phyloP scores from a whole-genome alignment of 1,139 yeast genomes.

The Citeromyces hawaiiensis region DNA sequence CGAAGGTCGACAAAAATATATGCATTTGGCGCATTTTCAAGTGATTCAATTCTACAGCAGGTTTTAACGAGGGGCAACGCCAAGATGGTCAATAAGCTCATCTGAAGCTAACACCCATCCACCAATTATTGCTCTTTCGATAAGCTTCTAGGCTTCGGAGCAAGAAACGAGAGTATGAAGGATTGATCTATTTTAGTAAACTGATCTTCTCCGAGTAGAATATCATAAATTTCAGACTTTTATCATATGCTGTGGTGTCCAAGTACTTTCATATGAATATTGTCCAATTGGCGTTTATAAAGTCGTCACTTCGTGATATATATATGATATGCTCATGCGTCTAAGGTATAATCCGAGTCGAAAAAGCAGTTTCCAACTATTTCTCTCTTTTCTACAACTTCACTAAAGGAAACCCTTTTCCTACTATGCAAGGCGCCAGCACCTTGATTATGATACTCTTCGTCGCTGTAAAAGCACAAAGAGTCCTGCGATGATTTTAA shows the following conservation, averaged over 20 bases:
- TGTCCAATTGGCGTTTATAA: neutral
- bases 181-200: too few species aligned
- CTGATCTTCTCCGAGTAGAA: neutral
- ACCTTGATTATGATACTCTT: neutral
- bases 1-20: too few species aligned
- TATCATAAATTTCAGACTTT: too few species aligned
- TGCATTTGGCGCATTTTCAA: too few species aligned
- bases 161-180: too few species aligned
- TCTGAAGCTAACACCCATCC: too few species aligned
- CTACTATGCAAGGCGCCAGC: neutral
- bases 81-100: too few species aligned
- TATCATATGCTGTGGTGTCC: too few species aligned
- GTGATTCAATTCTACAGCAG: too few species aligned
- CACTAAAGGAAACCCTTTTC: conserved; percentile 11
- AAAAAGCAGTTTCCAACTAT: conserved; percentile 9
- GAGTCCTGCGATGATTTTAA: conserved; percentile 2
- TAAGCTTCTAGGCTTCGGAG: too few species aligned
- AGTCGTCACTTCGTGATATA: neutral
- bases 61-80: too few species aligned
- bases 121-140: too few species aligned
- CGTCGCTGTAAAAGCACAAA: conserved; percentile 1
- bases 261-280: neutral
- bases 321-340: neutral
- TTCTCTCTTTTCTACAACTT: conserved; percentile 11
- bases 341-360: conserved; percentile 7